Evolutionary conservation across 768 basidiomycete species (phyloP).

Genomic region (Brasilioporus rufonigricans): DNA sequence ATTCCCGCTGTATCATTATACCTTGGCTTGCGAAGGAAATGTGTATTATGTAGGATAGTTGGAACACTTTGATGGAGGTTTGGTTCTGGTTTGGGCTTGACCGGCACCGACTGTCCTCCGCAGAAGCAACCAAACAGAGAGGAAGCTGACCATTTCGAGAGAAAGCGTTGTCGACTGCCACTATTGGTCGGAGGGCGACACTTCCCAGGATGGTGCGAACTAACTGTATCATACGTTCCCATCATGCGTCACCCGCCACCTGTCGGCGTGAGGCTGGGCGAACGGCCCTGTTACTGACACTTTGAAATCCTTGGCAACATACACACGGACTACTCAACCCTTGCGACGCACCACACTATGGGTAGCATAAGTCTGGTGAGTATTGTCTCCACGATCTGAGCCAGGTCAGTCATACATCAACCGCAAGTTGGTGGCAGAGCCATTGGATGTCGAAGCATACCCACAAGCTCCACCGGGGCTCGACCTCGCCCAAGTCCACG

Average conservation of each 20-base stretch:
- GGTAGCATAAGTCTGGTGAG: constrained; percentile 13
- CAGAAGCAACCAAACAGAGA: too few species aligned
- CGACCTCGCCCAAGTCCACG: constrained; percentile 66
- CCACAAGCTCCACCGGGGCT: constrained; percentile 54
- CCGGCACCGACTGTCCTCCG: too few species aligned
- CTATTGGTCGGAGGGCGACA: too few species aligned
- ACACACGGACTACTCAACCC: background rate
- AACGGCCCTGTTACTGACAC: background rate
- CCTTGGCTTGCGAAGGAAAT: background rate
- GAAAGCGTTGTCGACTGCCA: too few species aligned
- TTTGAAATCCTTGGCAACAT: background rate
- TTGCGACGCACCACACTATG: background rate
- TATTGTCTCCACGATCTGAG: background rate
- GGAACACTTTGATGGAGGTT: background rate
- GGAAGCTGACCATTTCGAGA: too few species aligned
- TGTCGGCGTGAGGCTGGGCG: background rate
- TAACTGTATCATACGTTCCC: background rate
- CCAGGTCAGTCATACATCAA: background rate
- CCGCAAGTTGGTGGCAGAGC: constrained; percentile 36
- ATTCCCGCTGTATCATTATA: constrained; percentile 21
- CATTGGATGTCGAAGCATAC: constrained; percentile 61
- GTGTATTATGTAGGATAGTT: background rate
- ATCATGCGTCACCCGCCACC: background rate
- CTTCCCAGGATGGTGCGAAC: constrained; percentile 11
- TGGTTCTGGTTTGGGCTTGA: too few species aligned